A percentile compares a stretch with the other conserved stretches of the same genome.
phyloP scores from a whole-genome alignment of 345 rosid genomes.

The Eucalyptus cloeziana region DNA sequence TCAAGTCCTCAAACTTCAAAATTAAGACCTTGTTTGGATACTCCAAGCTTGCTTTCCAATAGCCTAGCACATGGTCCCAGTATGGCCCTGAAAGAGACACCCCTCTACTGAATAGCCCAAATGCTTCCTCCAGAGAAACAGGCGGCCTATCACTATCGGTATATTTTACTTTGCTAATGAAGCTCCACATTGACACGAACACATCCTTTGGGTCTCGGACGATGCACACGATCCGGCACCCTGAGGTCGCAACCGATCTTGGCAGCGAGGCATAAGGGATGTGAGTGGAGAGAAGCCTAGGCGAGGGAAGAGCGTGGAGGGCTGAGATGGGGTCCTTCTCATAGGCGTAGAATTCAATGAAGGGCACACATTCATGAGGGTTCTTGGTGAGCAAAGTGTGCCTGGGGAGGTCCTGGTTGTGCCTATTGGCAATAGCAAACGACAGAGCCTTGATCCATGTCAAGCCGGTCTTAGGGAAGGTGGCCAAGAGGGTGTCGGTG shows the following conservation, averaged over 20 bases:
- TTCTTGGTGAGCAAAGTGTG: background rate
- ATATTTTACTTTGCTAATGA: background rate
- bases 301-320: background rate
- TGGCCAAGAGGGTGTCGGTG: slow-evolving; percentile 1
- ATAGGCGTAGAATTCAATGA: background rate
- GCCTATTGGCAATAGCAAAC: background rate
- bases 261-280: slow-evolving; percentile 4
- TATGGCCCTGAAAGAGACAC: slow-evolving; percentile 3
- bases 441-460: slow-evolving; percentile 20
- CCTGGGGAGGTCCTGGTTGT: background rate
- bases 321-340: background rate
- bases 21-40: slow-evolving; percentile 6
- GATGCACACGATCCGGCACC: slow-evolving; percentile 21
- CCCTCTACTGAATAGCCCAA: slow-evolving; percentile 4
- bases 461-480: slow-evolving; percentile 8
- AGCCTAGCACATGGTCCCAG: slow-evolving; percentile 10
- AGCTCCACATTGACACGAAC: slow-evolving; percentile 18
- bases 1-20: slow-evolving; percentile 14
- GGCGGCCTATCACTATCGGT: background rate
- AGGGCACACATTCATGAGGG: slow-evolving; percentile 2
- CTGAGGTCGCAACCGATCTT: background rate
- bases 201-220: slow-evolving; percentile 25
- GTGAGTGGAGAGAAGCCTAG: slow-evolving; percentile 11
- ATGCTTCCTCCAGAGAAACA: slow-evolving; percentile 4
- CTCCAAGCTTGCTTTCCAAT: slow-evolving; percentile 7